Percentiles rank a stretch among this genome's conserved stretches.
phyloP scores from a whole-genome alignment of 768 basidiomycete genomes.

The Gyrodon lividus region DNA sequence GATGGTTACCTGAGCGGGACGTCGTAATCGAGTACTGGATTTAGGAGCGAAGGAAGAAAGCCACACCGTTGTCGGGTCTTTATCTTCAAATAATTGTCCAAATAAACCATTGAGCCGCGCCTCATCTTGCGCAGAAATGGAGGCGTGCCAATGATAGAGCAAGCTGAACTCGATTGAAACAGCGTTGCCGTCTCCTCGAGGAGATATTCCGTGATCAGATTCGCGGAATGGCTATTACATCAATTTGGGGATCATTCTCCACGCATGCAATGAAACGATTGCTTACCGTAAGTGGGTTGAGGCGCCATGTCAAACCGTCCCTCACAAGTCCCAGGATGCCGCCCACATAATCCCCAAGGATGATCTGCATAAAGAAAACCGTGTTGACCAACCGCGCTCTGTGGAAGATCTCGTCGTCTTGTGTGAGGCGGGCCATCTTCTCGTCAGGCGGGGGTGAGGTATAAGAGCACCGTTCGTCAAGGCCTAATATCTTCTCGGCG shows the following conservation, averaged over 20 bases:
- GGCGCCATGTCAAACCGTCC: constrained; percentile 63
- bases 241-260: background rate
- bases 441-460: constrained; percentile 16
- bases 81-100: constrained; percentile 38
- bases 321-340: constrained; percentile 68
- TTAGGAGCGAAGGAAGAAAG: background rate
- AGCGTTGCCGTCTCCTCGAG: constrained; percentile 72
- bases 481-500: constrained; percentile 60
- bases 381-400: constrained; percentile 73
- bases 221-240: constrained; percentile 48
- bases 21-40: background rate
- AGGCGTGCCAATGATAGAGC: constrained; percentile 63
- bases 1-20: constrained; percentile 14
- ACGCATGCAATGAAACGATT: background rate
- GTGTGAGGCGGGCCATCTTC: constrained; percentile 32
- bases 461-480: constrained; percentile 64
- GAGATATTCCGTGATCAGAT: constrained; percentile 48
- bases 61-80: constrained; percentile 41
- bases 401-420: constrained; percentile 80
- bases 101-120: constrained; percentile 55
- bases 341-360: constrained; percentile 72
- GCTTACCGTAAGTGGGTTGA: constrained; percentile 62
- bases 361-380: constrained; percentile 67
- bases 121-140: constrained; percentile 53
- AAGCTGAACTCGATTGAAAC: constrained; percentile 75